Conservation (phyloP, 345 rosid species). For the Microthlaspi erraticum region DNA sequence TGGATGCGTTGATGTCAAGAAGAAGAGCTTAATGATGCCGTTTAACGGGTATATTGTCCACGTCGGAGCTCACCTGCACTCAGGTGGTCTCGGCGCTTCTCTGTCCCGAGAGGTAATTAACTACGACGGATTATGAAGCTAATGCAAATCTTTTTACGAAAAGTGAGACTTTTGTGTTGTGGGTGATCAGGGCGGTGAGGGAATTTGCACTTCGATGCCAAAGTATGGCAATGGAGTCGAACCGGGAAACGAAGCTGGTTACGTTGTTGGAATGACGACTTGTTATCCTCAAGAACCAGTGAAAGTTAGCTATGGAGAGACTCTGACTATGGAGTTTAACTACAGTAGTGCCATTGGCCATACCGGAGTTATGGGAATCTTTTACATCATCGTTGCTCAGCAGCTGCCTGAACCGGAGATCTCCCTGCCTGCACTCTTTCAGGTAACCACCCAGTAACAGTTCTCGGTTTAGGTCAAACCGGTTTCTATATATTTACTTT, state of each 20-base stretch:
- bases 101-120: too few relatives aligned
- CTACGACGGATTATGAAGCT: too few relatives aligned
- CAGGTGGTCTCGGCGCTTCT: too few relatives aligned
- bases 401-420: conserved; percentile 45
- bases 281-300: conserved; percentile 73
- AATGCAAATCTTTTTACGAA: too few relatives aligned
- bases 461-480: too few relatives aligned
- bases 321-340: conserved; percentile 63
- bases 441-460: too few relatives aligned
- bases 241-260: conserved; percentile 88
- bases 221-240: conserved; percentile 73
- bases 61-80: too few relatives aligned
- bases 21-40: too few relatives aligned
- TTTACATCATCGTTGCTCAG: conserved; percentile 71
- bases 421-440: conserved; percentile 10
- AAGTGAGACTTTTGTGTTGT: too few relatives aligned
- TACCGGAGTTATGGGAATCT: conserved; percentile 89
- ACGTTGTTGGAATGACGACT: conserved; percentile 89
- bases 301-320: conserved; percentile 64
- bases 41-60: too few relatives aligned
- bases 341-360: conserved; percentile 59
- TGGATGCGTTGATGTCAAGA: too few relatives aligned
- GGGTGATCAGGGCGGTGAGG: conserved; percentile 71
- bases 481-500: too few relatives aligned
- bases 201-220: conserved; percentile 62